Evolutionary conservation across 192 early-diverging fungal species (phyloP).

Genomic region (Backusella liffmaniae): DNA sequence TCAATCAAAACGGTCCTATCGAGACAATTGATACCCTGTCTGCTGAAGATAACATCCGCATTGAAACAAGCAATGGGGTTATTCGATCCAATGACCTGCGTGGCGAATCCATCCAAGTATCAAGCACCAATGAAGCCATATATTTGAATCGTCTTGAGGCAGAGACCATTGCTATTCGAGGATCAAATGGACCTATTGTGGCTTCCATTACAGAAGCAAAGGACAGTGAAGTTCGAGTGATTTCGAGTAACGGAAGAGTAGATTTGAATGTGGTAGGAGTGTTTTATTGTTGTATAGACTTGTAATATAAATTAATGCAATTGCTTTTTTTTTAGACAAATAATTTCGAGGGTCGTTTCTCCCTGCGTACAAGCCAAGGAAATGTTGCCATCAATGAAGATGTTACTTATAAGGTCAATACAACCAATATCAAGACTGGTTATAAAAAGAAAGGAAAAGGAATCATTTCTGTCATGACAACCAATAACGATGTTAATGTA

Average conservation of each 20-base stretch:
- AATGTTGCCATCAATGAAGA: neutral
- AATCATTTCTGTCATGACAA: neutral
- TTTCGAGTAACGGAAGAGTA: neutral
- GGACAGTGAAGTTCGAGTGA: neutral
- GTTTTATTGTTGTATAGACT: too few relatives aligned
- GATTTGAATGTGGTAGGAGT: neutral
- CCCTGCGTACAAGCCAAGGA: neutral
- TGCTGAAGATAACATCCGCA: neutral
- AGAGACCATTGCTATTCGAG: neutral
- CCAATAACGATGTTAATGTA: neutral
- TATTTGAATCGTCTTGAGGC: neutral
- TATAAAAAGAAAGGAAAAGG: conserved; percentile 5
- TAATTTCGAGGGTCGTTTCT: neutral
- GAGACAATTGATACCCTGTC: neutral
- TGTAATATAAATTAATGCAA: too few relatives aligned
- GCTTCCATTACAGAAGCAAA: neutral
- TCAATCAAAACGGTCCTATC: neutral
- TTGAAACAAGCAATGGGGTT: neutral
- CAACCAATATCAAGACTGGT: conserved; percentile 1
- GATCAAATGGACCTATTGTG: neutral
- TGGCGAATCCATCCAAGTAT: neutral
- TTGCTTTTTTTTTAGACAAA: neutral
- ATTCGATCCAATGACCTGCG: neutral
- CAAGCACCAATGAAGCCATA: neutral
- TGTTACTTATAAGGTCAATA: neutral